Conservation (phyloP, 192 early-diverging fungal species). For the Glomus cerebriforme region DNA sequence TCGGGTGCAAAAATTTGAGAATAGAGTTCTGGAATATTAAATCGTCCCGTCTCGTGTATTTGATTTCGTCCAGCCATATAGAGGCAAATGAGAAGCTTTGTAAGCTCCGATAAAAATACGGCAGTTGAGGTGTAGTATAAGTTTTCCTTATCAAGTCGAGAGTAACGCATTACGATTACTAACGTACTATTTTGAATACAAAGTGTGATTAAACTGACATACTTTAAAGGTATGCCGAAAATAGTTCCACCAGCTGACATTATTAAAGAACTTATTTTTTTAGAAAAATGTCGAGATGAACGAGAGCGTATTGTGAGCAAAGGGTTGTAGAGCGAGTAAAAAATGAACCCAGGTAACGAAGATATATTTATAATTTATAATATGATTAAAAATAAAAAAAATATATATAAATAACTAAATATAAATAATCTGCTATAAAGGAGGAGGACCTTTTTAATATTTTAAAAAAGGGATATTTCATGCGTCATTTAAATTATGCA, state of each 20-base stretch:
- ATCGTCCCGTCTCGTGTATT: slow-evolving; percentile 34
- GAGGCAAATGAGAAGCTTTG: slow-evolving; percentile 72
- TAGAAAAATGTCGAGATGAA: background rate
- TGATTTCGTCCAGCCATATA: slow-evolving; percentile 39
- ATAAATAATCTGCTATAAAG: no score
- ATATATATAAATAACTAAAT: no score
- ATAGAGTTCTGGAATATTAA: slow-evolving; percentile 38
- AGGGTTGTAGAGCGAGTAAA: background rate
- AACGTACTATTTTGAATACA: slow-evolving; percentile 87
- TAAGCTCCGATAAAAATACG: slow-evolving; percentile 84
- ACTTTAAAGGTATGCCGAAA: slow-evolving; percentile 75
- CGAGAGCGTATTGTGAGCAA: background rate
- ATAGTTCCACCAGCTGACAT: slow-evolving; percentile 40
- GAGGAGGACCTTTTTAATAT: no score
- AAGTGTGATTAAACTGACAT: slow-evolving; percentile 80
- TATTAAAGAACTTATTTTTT: background rate
- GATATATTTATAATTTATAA: no score
- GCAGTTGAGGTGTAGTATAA: slow-evolving; percentile 84
- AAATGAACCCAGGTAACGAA: no score
- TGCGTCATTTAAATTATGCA: no score
- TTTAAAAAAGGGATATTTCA: no score
- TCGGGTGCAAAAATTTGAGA: slow-evolving; percentile 63
- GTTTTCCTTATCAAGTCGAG: slow-evolving; percentile 49
- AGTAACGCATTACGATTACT: slow-evolving; percentile 90
- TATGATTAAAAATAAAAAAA: no score